phyloP scores from a whole-genome alignment of 352 stramenopile species.

The Pythium phragmitis region DNA sequence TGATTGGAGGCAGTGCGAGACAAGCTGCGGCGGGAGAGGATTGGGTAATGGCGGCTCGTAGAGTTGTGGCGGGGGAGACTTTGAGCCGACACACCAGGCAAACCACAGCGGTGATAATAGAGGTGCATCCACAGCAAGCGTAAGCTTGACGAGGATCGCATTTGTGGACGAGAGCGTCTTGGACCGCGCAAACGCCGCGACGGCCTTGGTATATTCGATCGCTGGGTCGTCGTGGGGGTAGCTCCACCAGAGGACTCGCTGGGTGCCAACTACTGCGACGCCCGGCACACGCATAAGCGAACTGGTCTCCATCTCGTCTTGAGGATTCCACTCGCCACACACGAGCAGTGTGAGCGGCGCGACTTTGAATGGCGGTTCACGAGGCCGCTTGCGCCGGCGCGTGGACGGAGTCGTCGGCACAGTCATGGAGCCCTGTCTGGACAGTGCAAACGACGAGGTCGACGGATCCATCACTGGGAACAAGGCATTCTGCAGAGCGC shows the following conservation, averaged over 20 bases:
- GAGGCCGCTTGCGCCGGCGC: slow-evolving; percentile 14
- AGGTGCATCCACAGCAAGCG: slow-evolving; percentile 60
- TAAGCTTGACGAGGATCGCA: slow-evolving; percentile 56
- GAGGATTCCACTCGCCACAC: slow-evolving; percentile 45
- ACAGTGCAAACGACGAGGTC: slow-evolving; percentile 5
- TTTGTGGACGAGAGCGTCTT: slow-evolving; percentile 53
- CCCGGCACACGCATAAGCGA: slow-evolving; percentile 43
- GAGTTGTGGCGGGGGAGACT: slow-evolving; percentile 36
- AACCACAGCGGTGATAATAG: slow-evolving; percentile 59
- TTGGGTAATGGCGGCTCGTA: slow-evolving; percentile 13
- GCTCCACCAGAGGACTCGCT: slow-evolving; percentile 56
- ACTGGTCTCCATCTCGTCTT: slow-evolving; percentile 17
- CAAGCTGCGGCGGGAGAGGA: slow-evolving; percentile 9
- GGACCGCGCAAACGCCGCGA: slow-evolving; percentile 57
- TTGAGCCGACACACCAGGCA: slow-evolving; percentile 63
- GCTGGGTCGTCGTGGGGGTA: slow-evolving; percentile 38
- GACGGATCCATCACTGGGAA: slow-evolving; percentile 29
- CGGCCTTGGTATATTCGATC: slow-evolving; percentile 45
- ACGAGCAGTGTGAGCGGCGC: slow-evolving; percentile 56
- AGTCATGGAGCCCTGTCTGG: slow-evolving; percentile 7
- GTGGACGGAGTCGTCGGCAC: neutral
- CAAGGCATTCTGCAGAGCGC: slow-evolving; percentile 56
- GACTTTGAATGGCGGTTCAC: slow-evolving; percentile 16
- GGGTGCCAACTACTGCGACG: slow-evolving; percentile 35
- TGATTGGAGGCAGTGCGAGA: slow-evolving; percentile 33